Conservation (phyloP, 495 filamentous ascomycete species). For the Parathielavia appendiculata region DNA sequence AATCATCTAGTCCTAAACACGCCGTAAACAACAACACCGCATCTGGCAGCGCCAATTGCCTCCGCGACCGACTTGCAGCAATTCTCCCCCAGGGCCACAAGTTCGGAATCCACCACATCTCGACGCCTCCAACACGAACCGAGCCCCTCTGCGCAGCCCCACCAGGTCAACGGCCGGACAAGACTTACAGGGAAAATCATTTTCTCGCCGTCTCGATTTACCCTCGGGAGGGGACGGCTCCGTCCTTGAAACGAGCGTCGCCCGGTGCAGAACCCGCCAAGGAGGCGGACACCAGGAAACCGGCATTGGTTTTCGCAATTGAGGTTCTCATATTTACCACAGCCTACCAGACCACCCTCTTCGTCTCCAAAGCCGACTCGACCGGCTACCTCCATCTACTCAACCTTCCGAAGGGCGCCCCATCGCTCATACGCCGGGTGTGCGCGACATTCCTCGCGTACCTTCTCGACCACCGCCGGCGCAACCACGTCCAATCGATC, state of each 20-base stretch:
- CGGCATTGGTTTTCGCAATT: slow-evolving; percentile 46
- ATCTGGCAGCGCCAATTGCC: slow-evolving; percentile 11
- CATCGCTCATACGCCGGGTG: slow-evolving; percentile 68
- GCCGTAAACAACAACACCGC: slow-evolving; percentile 7
- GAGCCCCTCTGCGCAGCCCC: slow-evolving; percentile 74
- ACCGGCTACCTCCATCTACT: slow-evolving; percentile 77
- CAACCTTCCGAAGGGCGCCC: slow-evolving; percentile 51
- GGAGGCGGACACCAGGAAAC: slow-evolving; percentile 8
- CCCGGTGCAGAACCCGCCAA: slow-evolving; percentile 30
- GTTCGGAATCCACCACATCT: slow-evolving; percentile 79
- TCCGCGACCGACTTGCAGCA: slow-evolving; percentile 56
- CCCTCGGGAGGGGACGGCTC: background rate
- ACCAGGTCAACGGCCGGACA: slow-evolving; percentile 59
- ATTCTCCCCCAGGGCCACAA: slow-evolving; percentile 63
- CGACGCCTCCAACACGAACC: slow-evolving; percentile 70
- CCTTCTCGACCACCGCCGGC: slow-evolving; percentile 60
- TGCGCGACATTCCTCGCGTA: slow-evolving; percentile 69
- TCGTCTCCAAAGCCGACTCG: slow-evolving; percentile 95
- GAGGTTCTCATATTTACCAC: slow-evolving; percentile 68
- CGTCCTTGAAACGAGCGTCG: slow-evolving; percentile 24
- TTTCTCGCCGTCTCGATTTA: slow-evolving; percentile 71
- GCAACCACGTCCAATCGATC: slow-evolving; percentile 65
- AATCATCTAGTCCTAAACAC: slow-evolving; percentile 15
- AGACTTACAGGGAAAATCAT: slow-evolving; percentile 82
- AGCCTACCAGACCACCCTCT: slow-evolving; percentile 73